Percentiles rank a stretch among this genome's conserved stretches.
Conservation (phyloP, 805 yeast species). For the Sungouiozyma intestinalis region DNA sequence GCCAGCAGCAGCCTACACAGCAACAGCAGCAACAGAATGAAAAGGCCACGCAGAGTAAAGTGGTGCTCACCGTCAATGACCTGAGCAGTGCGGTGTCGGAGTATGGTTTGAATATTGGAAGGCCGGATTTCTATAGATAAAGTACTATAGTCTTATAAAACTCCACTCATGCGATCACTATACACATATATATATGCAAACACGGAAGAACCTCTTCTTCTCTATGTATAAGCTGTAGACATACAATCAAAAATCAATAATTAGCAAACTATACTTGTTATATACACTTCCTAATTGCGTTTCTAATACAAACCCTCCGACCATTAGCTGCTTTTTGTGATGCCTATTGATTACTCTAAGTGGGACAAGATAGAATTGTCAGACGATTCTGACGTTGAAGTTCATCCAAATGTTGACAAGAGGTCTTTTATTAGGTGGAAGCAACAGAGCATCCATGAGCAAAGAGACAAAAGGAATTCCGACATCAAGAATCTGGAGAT, state of each 20-base stretch:
- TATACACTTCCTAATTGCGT: no score
- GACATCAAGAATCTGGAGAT: slow-evolving; percentile 68
- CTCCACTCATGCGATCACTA: background rate
- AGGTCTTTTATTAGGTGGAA: slow-evolving; percentile 89
- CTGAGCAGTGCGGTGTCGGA: slow-evolving; percentile 86
- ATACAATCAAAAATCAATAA: no score
- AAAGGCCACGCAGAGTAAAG: slow-evolving; percentile 45
- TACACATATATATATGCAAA: background rate
- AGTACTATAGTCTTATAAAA: background rate
- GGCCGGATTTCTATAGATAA: slow-evolving; percentile 90
- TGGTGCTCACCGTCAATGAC: slow-evolving; percentile 87
- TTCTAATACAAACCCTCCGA: no score
- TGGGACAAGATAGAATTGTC: slow-evolving; percentile 96
- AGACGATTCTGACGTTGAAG: slow-evolving; percentile 95
- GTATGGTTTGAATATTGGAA: slow-evolving; percentile 77
- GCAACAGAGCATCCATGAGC: slow-evolving; percentile 93
- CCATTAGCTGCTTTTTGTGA: slow-evolving; percentile 20
- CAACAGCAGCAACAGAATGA: slow-evolving; percentile 37
- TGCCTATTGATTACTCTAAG: slow-evolving; percentile 90
- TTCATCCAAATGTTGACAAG: slow-evolving; percentile 96
- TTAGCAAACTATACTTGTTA: no score
- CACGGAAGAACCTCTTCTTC: no score
- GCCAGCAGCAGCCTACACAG: slow-evolving; percentile 28
- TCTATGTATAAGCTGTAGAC: no score
- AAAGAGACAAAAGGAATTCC: slow-evolving; percentile 67